A percentile compares a stretch with the other conserved stretches of the same genome.
Conservation (phyloP, 106 monocot genomes). For the Acorus gramineus region DNA sequence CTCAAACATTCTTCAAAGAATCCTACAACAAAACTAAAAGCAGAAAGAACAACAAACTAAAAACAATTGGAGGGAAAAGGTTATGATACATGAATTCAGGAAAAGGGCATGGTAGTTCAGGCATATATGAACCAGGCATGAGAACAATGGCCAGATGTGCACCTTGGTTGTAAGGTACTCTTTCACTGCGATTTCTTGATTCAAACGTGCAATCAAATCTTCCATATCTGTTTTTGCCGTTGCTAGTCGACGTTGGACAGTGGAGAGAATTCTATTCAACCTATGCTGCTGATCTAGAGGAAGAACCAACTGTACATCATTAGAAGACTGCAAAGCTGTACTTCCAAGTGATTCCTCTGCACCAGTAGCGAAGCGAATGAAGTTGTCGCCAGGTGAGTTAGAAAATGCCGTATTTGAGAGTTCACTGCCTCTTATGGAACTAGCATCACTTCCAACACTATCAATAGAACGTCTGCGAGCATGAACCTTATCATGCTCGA, state of each 20-base stretch:
- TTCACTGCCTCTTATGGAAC: constrained; percentile 77
- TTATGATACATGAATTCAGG: not conserved
- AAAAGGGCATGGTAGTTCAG: not conserved
- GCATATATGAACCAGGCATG: not conserved
- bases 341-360: constrained; percentile 29
- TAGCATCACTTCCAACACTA: constrained; percentile 78
- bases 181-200: constrained; percentile 87
- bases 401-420: constrained; percentile 31
- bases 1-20: too few species aligned
- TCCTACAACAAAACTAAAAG: too few species aligned
- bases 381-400: constrained; percentile 42
- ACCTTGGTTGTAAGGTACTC: constrained; percentile 85
- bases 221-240: constrained; percentile 91
- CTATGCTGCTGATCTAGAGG: constrained; percentile 65
- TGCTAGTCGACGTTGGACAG: constrained; percentile 54
- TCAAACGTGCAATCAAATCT: constrained; percentile 77
- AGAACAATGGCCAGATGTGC: constrained; percentile 1
- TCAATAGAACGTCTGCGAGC: constrained; percentile 63
- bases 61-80: too few species aligned
- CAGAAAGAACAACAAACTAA: too few species aligned
- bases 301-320: constrained; percentile 45
- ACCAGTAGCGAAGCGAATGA: constrained; percentile 30
- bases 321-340: constrained; percentile 15
- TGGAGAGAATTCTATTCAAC: constrained; percentile 63
- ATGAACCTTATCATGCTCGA: constrained; percentile 54